phyloP scores from a whole-genome alignment of 495 filamentous ascomycete species.

The Penicillium nucicola region DNA sequence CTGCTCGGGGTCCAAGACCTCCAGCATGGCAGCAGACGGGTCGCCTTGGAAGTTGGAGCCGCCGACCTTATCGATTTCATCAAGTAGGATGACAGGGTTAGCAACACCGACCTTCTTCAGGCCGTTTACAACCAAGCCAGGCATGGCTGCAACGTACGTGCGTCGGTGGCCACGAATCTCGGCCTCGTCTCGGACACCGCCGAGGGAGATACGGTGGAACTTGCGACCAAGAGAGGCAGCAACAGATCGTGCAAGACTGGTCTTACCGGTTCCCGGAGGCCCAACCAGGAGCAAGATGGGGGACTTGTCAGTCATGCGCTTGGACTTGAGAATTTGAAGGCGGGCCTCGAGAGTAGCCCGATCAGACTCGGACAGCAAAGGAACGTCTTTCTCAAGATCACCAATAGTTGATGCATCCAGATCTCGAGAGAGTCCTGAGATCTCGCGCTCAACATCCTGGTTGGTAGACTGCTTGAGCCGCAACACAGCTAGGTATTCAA shows the following conservation, averaged over 20 bases:
- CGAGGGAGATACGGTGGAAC: conserved; percentile 96
- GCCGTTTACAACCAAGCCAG: conserved; percentile 89
- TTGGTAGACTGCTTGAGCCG: conserved; percentile 91
- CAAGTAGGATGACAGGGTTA: conserved; percentile 94
- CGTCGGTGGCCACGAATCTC: conserved; percentile 95
- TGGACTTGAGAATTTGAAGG: conserved; percentile 65
- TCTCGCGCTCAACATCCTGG: conserved; percentile 70
- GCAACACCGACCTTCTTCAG: conserved; percentile 94
- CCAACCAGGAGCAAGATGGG: conserved; percentile 93
- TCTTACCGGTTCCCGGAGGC: conserved; percentile 95
- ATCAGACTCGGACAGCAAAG: conserved; percentile 37
- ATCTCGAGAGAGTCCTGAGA: conserved; percentile 63
- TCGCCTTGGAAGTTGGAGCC: conserved; percentile 92
- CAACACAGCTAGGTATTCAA: conserved; percentile 95
- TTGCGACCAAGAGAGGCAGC: conserved; percentile 89
- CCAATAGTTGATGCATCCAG: conserved; percentile 42
- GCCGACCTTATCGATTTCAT: conserved; percentile 98
- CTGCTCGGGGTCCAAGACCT: conserved; percentile 97
- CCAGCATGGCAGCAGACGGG: conserved; percentile 97
- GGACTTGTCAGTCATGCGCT: conserved; percentile 86
- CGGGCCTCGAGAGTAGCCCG: conserved; percentile 52
- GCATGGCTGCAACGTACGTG: conserved; percentile 99
- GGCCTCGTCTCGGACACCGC: conserved; percentile 93
- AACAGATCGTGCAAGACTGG: conserved; percentile 89
- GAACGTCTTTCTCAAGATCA: conserved; percentile 38